Base-by-base conservation (phyloP, 805 yeast species). In the Saccharomycopsis guyanensis region DNA sequence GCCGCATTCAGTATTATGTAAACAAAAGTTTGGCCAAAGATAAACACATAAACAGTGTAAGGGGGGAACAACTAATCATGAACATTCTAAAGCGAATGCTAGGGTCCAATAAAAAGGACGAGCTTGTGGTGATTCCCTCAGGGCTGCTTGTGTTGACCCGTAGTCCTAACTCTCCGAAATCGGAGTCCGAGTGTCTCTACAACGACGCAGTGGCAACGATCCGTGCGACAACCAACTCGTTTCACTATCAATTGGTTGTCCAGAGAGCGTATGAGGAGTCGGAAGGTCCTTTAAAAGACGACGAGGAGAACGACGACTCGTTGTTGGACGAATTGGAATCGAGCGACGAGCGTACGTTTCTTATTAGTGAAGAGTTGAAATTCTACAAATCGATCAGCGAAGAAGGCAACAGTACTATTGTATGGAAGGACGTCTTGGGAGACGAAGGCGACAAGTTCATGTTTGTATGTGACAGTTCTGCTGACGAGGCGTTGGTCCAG, bases 341-440 rank as follows among this genome's bases (percentile, higher is more conserved):
- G 3, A 65, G 62, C 13, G 93, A 84, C 57, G 89, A 87, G 57
- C 77, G 89, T 75, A 66, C 74, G 13, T 89, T 84, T 56, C 65
- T 79, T 27, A 72, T 93, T 25, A 77, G 76, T 53, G 77, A 76
- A 50, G 73, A 73, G 2, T 65, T 91, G 46, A 66, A 71, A 34
- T 67, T 89, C 42, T 70, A 76, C 49, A 70, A 74, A 47, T 69
- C 68, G 47, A 68, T 73, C 47, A 72, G 73, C 44, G 62, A 68
- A 35, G 75, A 76, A 32, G 84, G 81, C 1, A 66, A 72, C 3
- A 65, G 70, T 34, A 77, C 80, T 1, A 72, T 91, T 23, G 69
- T 82, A 0, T 91, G 97, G 97, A 70, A 66, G 12, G 96, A 93
- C 60, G 59, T 78, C 32, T 79, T 78, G 38, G 96, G 96, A n/a